Conservation (phyloP, 2,329 filamentous ascomycete genomes). For the Trichoderma simmonsii region DNA sequence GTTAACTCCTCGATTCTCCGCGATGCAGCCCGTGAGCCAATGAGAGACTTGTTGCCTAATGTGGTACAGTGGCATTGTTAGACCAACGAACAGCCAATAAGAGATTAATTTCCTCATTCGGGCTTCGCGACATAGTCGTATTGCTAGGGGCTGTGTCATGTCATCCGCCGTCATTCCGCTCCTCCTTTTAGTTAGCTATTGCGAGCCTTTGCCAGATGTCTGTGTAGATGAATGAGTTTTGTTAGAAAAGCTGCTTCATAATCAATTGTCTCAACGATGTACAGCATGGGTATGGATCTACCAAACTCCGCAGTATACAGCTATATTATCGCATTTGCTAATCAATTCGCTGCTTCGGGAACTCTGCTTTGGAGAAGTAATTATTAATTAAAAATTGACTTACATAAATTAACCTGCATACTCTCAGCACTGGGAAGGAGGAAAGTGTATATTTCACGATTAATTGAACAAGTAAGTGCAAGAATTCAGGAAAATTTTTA, state of each 20-base stretch:
- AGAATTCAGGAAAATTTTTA: not conserved
- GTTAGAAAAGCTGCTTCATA: not conserved
- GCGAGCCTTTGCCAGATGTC: not conserved
- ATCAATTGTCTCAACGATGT: not conserved
- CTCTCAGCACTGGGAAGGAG: not conserved
- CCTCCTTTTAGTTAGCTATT: not conserved
- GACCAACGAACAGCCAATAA: not conserved
- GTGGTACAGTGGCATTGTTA: not conserved
- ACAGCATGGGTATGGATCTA: not conserved
- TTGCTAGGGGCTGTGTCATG: not conserved
- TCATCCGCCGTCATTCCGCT: not conserved
- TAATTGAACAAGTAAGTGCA: not conserved
- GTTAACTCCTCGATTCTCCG: not conserved
- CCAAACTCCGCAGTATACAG: not conserved
- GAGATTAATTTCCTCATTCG: not conserved
- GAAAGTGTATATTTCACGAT: not conserved
- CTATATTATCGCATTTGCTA: not conserved
- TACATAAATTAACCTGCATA: not conserved
- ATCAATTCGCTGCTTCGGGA: not conserved
- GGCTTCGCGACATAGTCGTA: not conserved
- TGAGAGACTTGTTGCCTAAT: not conserved
- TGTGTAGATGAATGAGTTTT: not conserved
- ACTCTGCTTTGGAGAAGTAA: not conserved
- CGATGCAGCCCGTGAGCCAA: not conserved
- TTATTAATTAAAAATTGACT: not conserved